Evolutionary conservation across 2,329 filamentous ascomycete species (phyloP), one percentile per base, ranked within the genome.

Genomic region (Delphinella strobiligena): DNA sequence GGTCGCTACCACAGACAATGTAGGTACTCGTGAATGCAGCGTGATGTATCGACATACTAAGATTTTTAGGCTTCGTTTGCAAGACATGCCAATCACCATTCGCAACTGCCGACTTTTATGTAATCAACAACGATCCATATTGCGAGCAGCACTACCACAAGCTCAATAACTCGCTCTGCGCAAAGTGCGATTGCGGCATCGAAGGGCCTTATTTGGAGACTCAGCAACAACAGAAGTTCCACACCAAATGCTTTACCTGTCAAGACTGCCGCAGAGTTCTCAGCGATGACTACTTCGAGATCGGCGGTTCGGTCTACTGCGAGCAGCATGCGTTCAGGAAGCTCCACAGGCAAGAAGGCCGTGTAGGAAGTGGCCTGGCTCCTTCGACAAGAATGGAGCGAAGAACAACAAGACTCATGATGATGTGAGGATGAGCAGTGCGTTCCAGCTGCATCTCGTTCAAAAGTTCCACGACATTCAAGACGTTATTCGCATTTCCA

Each of bases 1-100:
- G 91, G 91, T 8, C 80, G 87, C 47, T 98, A 94, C 60, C 91
- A 98, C 68, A 93, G 93, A 59, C 74, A 81, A 4, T 98, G 89
- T 49, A 39, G 42, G 50, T 42, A 34, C 2, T 12, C 12, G 7
- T 5, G 11, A 5, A 33, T 33, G 16, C 14, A 5, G 7, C 37
- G 12, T 19, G 9, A 22, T 17, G 15, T 35, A 12, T 12, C 9
- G 19, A 12, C 22, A n/a, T 31, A 36, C 44, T 49, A 37, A 46
- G 7, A 8, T 32, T 31, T 9, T 11, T 19, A 53, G 50, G 52
- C 59, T 96, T 98, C 56, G 83, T 89, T 9, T 98, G 91, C 69
- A 75, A 77, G 4, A 87, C 82, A 1, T 98, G 91, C 64, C 68
- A 69, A 9, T 72, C 78, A 39, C 80, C 87, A 1, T 98, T 96